Conservation (phyloP, 495 filamentous ascomycete genomes). For the Trichocladium antarcticum region DNA sequence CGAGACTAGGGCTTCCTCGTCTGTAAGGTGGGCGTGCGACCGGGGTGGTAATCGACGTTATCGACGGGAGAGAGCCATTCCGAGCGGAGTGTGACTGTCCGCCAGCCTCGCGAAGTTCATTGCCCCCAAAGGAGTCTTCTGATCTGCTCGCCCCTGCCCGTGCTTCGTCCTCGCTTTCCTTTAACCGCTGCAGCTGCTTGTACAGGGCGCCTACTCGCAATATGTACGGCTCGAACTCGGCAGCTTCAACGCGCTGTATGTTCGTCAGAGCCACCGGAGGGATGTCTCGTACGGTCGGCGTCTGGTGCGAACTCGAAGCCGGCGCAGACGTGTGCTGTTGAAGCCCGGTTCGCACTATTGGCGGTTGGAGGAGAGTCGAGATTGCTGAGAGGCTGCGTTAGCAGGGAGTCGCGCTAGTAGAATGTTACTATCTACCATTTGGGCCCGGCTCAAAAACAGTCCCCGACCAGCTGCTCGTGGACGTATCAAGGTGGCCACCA, state of each 20-base stretch:
- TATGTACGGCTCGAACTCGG: slow-evolving; percentile 74
- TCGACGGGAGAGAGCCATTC: slow-evolving; percentile 37
- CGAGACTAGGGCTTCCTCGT: slow-evolving; percentile 38
- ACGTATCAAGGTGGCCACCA: slow-evolving; percentile 60
- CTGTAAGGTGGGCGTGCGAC: slow-evolving; percentile 41
- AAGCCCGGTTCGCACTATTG: slow-evolving; percentile 79
- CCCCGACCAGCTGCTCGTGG: slow-evolving; percentile 41
- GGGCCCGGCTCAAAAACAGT: slow-evolving; percentile 64
- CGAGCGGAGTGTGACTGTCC: slow-evolving; percentile 34
- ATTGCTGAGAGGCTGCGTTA: too few species aligned
- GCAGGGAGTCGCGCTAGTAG: too few species aligned
- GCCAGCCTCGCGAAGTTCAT: slow-evolving; percentile 42
- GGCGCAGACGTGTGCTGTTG: slow-evolving; percentile 59
- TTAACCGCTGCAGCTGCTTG: slow-evolving; percentile 68
- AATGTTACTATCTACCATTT: too few species aligned
- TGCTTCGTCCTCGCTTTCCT: slow-evolving; percentile 53
- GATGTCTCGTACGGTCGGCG: slow-evolving; percentile 85
- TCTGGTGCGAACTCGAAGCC: slow-evolving; percentile 56
- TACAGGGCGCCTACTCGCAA: slow-evolving; percentile 70
- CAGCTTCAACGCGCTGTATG: slow-evolving; percentile 69
- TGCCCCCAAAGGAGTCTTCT: slow-evolving; percentile 34
- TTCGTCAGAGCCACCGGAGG: slow-evolving; percentile 89
- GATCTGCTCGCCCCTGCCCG: slow-evolving; percentile 33
- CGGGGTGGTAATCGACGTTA: slow-evolving; percentile 33
- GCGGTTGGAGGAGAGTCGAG: slow-evolving; percentile 81